These are phyloP conservation scores for Schwanniomyces etchellsii DNA, from an alignment of 1,139 yeast genomes.

Conservation along the genomic window DNA sequence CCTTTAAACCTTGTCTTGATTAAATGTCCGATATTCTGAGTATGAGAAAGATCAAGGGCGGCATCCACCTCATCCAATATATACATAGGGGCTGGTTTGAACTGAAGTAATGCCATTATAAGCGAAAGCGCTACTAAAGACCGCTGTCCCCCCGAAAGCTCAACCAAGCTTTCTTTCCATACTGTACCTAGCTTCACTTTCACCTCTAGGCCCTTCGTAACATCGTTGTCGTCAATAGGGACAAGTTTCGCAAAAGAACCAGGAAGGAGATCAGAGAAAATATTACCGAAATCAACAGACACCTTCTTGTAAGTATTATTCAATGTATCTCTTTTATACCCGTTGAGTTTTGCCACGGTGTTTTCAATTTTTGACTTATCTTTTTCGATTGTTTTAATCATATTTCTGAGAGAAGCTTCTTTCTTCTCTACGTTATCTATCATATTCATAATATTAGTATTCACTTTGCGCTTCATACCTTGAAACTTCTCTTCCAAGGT, in stretches of 20 bases:
- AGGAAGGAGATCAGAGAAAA: slow-evolving; percentile 84
- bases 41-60: slow-evolving; percentile 92
- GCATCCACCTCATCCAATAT: slow-evolving; percentile 97
- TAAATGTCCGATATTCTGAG: slow-evolving; percentile 94
- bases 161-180: slow-evolving; percentile 95
- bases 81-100: slow-evolving; percentile 98
- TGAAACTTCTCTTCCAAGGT: slow-evolving; percentile 58
- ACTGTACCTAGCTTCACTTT: slow-evolving; percentile 86
- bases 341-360: slow-evolving; percentile 80
- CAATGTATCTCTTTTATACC: slow-evolving; percentile 79
- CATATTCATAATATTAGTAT: slow-evolving; percentile 87
- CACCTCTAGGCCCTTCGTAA: slow-evolving; percentile 88
- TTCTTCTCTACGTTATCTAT: slow-evolving; percentile 91
- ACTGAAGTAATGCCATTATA: slow-evolving; percentile 84
- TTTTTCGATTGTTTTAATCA: slow-evolving; percentile 84
- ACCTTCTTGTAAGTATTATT: slow-evolving; percentile 84
- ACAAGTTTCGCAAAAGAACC: slow-evolving; percentile 88
- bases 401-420: slow-evolving; percentile 68
- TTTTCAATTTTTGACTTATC: slow-evolving; percentile 89
- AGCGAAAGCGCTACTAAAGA: slow-evolving; percentile 88
- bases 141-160: slow-evolving; percentile 95
- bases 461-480: slow-evolving; percentile 80
- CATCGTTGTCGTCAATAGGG: slow-evolving; percentile 72
- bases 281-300: slow-evolving; percentile 83
- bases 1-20: slow-evolving; percentile 94